A percentile compares a stretch with the other conserved stretches of the same genome.
These are phyloP conservation scores for Helicocarpus griseus DNA, from an alignment of 2,329 filamentous ascomycete genomes.

Conservation along the genomic window DNA sequence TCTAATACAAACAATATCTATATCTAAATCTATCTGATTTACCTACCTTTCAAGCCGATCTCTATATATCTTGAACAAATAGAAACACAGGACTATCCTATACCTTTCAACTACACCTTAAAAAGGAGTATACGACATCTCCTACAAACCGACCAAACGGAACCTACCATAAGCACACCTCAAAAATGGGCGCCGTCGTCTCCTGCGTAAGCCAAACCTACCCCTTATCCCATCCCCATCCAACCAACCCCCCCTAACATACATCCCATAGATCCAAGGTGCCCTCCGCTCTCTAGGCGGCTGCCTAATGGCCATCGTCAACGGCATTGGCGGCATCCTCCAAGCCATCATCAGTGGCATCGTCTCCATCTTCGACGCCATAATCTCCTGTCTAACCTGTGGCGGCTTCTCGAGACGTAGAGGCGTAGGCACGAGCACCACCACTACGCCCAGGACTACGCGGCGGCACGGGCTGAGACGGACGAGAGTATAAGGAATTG, in stretches of 20 bases:
- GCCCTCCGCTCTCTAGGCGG: slow-evolving; percentile 55
- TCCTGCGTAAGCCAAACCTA: slow-evolving; percentile 64
- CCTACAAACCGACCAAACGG: not conserved
- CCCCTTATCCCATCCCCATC: not conserved
- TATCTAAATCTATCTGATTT: too few relatives aligned
- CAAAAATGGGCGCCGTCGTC: slow-evolving; percentile 70
- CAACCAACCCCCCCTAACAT: slow-evolving; percentile 2
- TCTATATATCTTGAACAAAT: too few relatives aligned
- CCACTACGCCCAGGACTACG: not conserved
- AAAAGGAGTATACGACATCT: not conserved
- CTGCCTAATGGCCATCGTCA: slow-evolving; percentile 59
- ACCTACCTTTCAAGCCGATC: too few relatives aligned
- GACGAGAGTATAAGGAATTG: not conserved
- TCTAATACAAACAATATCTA: too few relatives aligned
- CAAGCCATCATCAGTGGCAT: slow-evolving; percentile 59
- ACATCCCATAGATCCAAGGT: slow-evolving; percentile 42
- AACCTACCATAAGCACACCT: slow-evolving; percentile 13
- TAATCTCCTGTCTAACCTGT: slow-evolving; percentile 55
- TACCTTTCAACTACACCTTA: not conserved
- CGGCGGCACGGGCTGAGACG: not conserved
- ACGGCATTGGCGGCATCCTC: slow-evolving; percentile 55
- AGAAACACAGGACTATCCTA: not conserved
- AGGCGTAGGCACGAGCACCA: slow-evolving; percentile 2
- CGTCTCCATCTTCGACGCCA: slow-evolving; percentile 54
- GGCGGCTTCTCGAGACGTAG: slow-evolving; percentile 27